Percentiles rank a stretch among this genome's conserved stretches.
Conservation (phyloP, 2,329 filamentous ascomycete genomes). For the Macroventuria anomochaeta region DNA sequence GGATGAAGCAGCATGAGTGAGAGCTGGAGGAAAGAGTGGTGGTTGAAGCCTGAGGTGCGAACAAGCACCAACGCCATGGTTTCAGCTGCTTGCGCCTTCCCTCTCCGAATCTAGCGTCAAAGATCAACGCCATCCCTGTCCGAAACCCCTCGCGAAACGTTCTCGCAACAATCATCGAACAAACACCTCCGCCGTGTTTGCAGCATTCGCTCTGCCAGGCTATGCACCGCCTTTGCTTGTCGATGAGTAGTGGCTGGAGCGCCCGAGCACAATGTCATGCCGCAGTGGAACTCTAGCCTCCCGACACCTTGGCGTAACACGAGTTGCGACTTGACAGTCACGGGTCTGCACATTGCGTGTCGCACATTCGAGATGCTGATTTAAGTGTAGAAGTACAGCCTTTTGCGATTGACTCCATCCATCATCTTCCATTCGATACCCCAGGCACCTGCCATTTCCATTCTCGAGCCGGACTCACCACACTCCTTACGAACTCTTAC, state of each 20-base stretch:
- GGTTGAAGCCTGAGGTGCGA: constrained; percentile 22
- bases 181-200: constrained; percentile 19
- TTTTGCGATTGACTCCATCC: neutral
- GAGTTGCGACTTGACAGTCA: constrained; percentile 8
- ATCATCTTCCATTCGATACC: constrained; percentile 10
- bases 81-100: constrained; percentile 18
- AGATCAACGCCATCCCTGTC: constrained; percentile 7
- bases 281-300: constrained; percentile 3
- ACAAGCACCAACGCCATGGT: constrained; percentile 26
- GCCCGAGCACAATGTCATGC: neutral
- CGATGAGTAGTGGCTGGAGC: constrained; percentile 4
- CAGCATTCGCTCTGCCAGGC: neutral
- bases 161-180: constrained; percentile 30
- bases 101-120: constrained; percentile 12
- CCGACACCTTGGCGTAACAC: constrained; percentile 15
- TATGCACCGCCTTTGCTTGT: neutral
- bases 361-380: neutral
- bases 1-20: neutral
- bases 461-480: constrained; percentile 26
- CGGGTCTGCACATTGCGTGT: constrained; percentile 7
- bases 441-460: constrained; percentile 7
- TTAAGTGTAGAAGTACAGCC: constrained; percentile 4
- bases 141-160: constrained; percentile 21
- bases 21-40: constrained; percentile 8
- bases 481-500: constrained; percentile 18